A percentile compares a stretch with the other conserved stretches of the same genome.
Conservation (phyloP, 164 flowering plant genomes). For the Nymphaea colorata region DNA sequence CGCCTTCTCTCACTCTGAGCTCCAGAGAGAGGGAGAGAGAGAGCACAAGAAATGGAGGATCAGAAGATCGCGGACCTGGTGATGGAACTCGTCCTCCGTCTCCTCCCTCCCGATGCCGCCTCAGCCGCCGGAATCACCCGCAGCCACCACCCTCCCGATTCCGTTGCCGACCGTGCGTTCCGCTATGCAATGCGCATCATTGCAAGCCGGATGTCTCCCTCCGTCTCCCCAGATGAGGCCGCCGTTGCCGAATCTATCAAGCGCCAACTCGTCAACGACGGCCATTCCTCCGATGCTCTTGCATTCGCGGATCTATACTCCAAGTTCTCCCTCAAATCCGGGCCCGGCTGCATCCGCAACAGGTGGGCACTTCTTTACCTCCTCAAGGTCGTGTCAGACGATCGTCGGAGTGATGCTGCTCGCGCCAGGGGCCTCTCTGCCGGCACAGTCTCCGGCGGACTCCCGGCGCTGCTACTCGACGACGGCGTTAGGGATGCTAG, state of each 20-base stretch:
- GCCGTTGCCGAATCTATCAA: constrained; percentile 90
- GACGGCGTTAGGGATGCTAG: not conserved
- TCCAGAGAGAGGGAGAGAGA: not conserved
- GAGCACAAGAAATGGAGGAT: constrained; percentile 31
- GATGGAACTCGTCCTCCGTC: constrained; percentile 64
- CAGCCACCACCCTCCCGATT: constrained; percentile 5
- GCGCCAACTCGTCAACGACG: constrained; percentile 72
- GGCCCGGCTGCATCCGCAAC: constrained; percentile 59
- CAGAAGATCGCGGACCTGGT: constrained; percentile 61
- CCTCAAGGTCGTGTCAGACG: constrained; percentile 70
- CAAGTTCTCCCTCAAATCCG: constrained; percentile 56
- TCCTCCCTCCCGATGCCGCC: constrained; percentile 16
- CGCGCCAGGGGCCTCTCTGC: constrained; percentile 14
- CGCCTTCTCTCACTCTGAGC: too few species aligned
- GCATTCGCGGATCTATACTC: constrained; percentile 76
- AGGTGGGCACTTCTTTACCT: constrained; percentile 83
- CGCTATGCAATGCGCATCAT: constrained; percentile 72
- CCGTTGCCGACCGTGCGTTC: constrained; percentile 27
- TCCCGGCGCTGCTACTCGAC: constrained; percentile 30
- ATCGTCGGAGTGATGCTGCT: constrained; percentile 17
- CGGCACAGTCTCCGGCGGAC: constrained; percentile 30
- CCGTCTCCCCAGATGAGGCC: constrained; percentile 62
- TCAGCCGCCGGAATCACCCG: constrained; percentile 5
- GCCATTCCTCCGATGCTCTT: constrained; percentile 81
- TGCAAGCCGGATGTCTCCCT: constrained; percentile 77